These are phyloP conservation scores for Tolypocladium tropicale DNA, from an alignment of 2,329 filamentous ascomycete species.

Conservation along the genomic window DNA sequence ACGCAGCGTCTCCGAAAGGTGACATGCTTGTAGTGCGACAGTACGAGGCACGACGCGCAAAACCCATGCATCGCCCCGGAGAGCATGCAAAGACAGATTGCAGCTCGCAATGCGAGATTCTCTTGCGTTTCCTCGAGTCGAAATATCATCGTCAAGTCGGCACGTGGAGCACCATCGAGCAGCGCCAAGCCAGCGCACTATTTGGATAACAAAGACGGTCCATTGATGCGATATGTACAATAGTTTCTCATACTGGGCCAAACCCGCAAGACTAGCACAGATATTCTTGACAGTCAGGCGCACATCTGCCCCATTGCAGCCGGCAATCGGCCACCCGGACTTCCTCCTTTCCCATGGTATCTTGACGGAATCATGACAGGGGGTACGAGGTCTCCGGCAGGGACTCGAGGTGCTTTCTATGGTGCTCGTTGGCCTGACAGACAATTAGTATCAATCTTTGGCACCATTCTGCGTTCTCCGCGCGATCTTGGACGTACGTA, in stretches of 20 bases:
- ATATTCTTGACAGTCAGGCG: not conserved
- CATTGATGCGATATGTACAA: conserved; percentile 4
- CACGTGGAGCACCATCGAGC: not conserved
- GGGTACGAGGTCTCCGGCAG: conserved; percentile 75
- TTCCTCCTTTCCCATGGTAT: not conserved
- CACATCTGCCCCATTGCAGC: not conserved
- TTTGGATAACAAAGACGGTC: not conserved
- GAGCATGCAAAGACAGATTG: not conserved
- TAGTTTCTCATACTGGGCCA: not conserved
- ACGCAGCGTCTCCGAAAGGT: not conserved
- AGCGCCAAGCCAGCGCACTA: too few species aligned
- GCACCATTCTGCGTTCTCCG: not conserved
- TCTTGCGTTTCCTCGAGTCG: not conserved
- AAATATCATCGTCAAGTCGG: not conserved
- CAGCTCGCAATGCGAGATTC: not conserved
- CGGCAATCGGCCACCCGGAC: not conserved
- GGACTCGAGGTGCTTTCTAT: conserved; percentile 75
- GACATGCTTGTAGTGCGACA: not conserved
- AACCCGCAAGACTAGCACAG: conserved; percentile 3
- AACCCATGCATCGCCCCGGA: not conserved
- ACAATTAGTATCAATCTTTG: conserved; percentile 2
- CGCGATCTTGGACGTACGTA: conserved; percentile 54
- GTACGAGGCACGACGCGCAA: not conserved
- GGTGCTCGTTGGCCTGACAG: conserved; percentile 74
- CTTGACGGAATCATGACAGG: conserved; percentile 36